Evolutionary conservation across 345 rosid genomes (phyloP), one percentile per base, ranked within the genome.

Genomic region (Moringa oleifera): DNA sequence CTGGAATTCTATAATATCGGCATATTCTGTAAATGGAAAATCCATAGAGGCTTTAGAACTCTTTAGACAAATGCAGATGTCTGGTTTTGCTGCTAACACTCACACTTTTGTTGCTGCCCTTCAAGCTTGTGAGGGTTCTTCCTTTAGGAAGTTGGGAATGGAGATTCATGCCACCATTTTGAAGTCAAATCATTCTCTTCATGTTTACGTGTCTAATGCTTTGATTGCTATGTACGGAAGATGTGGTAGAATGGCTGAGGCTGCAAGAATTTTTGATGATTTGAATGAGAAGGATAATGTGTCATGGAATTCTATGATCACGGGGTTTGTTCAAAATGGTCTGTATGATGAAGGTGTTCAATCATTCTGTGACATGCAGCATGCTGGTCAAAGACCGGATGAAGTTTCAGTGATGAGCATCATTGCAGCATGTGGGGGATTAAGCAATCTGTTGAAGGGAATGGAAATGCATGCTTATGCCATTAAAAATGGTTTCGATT

Each of bases 1-100:
- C 16, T 90, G 97, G 97, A 89, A 87, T 71, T 90, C 97, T 54
- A 83, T 85, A 4, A 75, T 87, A 62, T 77, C 89, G 51, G 89
- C 88, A 0, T 85, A 80, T 73, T 80, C 87, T 57, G 53, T 75
- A 4, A 69, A 72, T 65, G 83, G 87, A 0, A 69, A 61, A 63
- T 69, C 75, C 59, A 20, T 33, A 2, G 90, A 86, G 84, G 90
- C 94, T 22, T 68, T 90, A 57, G 63, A 37, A 12, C 59, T 90
- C 22, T 83, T 90, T 50, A 78, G 88, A 64, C 76, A 77, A 54
- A 81, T 90, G 87, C 84, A 68, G 36, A 71, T 9, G 62, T 64
- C 28, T 58, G 89, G 83, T 73, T 75, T 81, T 58, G 72, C 59
- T 61, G 47, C 74, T 46, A 87, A 83, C 67, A 70, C 80, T 53